These are phyloP conservation scores for Cardiospermum halicacabum DNA, from an alignment of 345 rosid species.

Conservation along the genomic window DNA sequence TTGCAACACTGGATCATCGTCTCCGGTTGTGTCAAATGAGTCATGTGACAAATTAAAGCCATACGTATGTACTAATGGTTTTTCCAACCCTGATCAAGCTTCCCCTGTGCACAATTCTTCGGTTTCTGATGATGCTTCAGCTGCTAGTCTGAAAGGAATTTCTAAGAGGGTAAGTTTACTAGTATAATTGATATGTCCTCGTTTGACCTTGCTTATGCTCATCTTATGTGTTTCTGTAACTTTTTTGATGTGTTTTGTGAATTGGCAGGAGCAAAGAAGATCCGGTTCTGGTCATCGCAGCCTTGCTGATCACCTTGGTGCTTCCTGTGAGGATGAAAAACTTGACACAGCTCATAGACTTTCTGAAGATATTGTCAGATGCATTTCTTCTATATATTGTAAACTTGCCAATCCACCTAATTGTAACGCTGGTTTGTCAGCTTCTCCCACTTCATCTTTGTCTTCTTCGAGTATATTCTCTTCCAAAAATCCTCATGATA, in stretches of 20 bases:
- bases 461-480: conserved; percentile 79
- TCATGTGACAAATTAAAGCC: conserved; percentile 27
- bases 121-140: conserved; percentile 33
- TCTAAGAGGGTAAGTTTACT: conserved; percentile 41
- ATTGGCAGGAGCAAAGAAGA: conserved; percentile 38
- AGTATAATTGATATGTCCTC: not conserved
- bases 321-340: conserved; percentile 30
- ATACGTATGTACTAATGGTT: conserved; percentile 16
- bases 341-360: conserved; percentile 51
- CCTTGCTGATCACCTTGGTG: conserved; percentile 73
- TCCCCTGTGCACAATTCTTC: conserved; percentile 38
- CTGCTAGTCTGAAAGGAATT: conserved; percentile 33
- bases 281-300: conserved; percentile 45
- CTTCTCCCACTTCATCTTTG: conserved; percentile 64
- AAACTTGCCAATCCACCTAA: conserved; percentile 43
- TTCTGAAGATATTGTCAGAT: conserved; percentile 72
- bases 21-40: conserved; percentile 15
- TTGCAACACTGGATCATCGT: conserved; percentile 26
- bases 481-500: conserved; percentile 53
- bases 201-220: not conserved
- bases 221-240: not conserved
- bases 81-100: conserved; percentile 29
- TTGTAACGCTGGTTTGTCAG: conserved; percentile 28
- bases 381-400: conserved; percentile 79
- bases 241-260: not conserved